phyloP scores from a whole-genome alignment of 177 flowering plant genomes.

The Telopea speciosissima region DNA sequence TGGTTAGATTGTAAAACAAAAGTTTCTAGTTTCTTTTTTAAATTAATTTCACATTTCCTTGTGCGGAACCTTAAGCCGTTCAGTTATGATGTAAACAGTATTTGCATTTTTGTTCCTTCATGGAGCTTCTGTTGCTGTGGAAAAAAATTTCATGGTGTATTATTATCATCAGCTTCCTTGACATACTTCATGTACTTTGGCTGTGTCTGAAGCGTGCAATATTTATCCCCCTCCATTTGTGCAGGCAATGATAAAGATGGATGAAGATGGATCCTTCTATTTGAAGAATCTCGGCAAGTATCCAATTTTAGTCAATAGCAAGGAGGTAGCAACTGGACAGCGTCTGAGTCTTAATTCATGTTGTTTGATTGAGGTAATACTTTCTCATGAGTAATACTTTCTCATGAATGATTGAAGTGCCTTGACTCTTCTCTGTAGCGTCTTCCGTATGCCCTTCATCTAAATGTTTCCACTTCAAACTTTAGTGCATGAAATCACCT shows the following conservation, averaged over 20 bases:
- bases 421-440: background rate
- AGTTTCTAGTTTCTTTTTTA: no score
- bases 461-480: background rate
- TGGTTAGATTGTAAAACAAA: no score
- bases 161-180: background rate
- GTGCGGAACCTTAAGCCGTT: background rate
- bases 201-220: background rate
- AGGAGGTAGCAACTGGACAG: conserved; percentile 49
- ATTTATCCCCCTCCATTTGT: conserved; percentile 1
- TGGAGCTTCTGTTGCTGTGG: background rate
- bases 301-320: conserved; percentile 48
- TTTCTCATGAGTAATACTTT: background rate
- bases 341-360: conserved; percentile 39
- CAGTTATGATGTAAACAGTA: background rate
- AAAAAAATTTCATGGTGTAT: background rate
- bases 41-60: no score
- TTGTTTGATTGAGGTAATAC: conserved; percentile 72
- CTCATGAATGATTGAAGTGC: background rate
- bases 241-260: conserved; percentile 71
- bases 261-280: conserved; percentile 55
- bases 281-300: conserved; percentile 63
- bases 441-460: background rate
- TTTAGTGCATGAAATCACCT: no score
- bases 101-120: background rate
- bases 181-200: background rate